Conservation (phyloP, 2,329 filamentous ascomycete species). For the Pestalotiopsis sp. region DNA sequence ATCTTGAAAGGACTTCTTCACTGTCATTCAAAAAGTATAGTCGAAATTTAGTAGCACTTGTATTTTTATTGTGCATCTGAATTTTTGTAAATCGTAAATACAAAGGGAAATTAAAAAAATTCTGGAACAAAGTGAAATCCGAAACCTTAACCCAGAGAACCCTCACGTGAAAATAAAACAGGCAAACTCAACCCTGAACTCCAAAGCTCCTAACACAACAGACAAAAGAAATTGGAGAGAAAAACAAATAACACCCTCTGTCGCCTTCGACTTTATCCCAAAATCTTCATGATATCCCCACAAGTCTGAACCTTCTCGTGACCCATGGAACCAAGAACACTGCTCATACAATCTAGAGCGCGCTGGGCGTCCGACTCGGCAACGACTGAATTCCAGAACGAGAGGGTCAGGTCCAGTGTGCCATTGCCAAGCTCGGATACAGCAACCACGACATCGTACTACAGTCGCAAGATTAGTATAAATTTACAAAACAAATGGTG, state of each 20-base stretch:
- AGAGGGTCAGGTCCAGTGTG: slow-evolving; percentile 13
- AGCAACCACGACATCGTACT: slow-evolving; percentile 16
- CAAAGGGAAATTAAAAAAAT: neutral
- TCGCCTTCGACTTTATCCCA: neutral
- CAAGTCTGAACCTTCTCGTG: neutral
- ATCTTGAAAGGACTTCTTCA: too few species aligned
- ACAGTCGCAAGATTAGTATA: neutral
- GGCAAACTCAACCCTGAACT: neutral
- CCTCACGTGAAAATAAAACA: neutral
- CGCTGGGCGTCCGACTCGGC: slow-evolving; percentile 6
- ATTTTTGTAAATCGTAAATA: neutral
- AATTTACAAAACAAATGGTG: neutral
- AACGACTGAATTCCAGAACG: slow-evolving; percentile 14
- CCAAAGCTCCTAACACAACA: neutral
- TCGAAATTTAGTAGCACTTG: neutral
- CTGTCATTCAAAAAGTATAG: too few species aligned
- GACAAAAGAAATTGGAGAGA: neutral
- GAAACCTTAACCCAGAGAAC: neutral
- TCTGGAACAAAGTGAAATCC: neutral
- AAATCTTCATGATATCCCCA: neutral
- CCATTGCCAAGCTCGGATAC: slow-evolving; percentile 15
- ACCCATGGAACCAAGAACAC: slow-evolving; percentile 11
- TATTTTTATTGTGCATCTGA: neutral
- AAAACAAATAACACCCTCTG: too few species aligned
- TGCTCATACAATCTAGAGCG: slow-evolving; percentile 9